Conservation (phyloP, 2,329 filamentous ascomycete genomes). For the Thermothelomyces thermophilus region DNA sequence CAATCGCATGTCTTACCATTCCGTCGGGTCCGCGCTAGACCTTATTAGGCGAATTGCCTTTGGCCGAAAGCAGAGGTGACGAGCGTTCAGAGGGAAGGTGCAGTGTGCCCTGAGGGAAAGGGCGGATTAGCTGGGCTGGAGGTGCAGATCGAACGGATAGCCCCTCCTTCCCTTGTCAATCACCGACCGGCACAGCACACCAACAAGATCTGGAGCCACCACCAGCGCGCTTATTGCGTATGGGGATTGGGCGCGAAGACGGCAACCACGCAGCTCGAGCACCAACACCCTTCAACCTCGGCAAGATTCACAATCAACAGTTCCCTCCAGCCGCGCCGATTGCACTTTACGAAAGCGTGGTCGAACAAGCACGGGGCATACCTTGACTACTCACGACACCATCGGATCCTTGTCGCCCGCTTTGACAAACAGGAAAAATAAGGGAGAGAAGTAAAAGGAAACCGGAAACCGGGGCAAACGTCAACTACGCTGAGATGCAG, state of each 20-base stretch:
- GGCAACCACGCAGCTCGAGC: not conserved
- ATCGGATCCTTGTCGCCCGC: no score
- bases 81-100: not conserved
- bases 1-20: constrained; percentile 2
- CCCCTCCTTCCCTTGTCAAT: not conserved
- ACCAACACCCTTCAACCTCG: constrained; percentile 4
- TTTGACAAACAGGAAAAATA: not conserved
- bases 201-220: not conserved
- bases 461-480: no score
- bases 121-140: not conserved
- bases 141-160: not conserved
- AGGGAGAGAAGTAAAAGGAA: no score
- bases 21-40: constrained; percentile 11
- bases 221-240: constrained; percentile 12
- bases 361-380: no score
- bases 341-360: no score
- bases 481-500: not conserved
- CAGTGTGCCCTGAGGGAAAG: not conserved
- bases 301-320: constrained; percentile 2
- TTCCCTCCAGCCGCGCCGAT: not conserved
- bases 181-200: not conserved
- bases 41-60: not conserved
- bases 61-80: not conserved
- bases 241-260: constrained; percentile 8
- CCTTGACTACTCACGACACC: no score